Evolutionary conservation across 2,329 filamentous ascomycete genomes (phyloP).

Genomic region (Claviceps sp.): DNA sequence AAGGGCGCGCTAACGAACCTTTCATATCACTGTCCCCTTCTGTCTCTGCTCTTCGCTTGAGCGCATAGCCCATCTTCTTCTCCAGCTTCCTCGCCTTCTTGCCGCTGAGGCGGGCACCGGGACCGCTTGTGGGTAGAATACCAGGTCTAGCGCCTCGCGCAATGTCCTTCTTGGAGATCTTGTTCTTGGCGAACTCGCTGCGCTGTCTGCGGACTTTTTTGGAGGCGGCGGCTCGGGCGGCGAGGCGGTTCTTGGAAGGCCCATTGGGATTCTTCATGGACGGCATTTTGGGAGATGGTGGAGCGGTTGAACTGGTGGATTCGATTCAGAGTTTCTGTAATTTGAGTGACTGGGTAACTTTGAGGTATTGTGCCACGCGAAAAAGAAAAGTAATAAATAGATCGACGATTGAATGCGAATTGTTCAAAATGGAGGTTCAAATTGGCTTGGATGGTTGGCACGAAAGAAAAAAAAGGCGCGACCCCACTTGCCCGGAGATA

Average conservation of each 20-base stretch:
- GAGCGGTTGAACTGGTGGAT: too few species aligned
- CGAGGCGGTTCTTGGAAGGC: slow-evolving; percentile 38
- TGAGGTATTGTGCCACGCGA: too few species aligned
- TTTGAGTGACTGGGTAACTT: too few species aligned
- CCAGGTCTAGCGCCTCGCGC: slow-evolving; percentile 38
- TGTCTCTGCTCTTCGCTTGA: slow-evolving; percentile 37
- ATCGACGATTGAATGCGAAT: too few species aligned
- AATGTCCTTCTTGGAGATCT: slow-evolving; percentile 28
- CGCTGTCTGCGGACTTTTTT: slow-evolving; percentile 31
- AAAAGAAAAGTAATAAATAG: too few species aligned
- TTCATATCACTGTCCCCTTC: slow-evolving; percentile 38
- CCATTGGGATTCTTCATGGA: slow-evolving; percentile 47
- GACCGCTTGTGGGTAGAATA: slow-evolving; percentile 42
- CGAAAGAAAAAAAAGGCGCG: too few species aligned
- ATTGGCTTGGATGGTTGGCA: too few species aligned
- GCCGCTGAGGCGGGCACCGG: slow-evolving; percentile 33
- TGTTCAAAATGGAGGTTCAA: too few species aligned
- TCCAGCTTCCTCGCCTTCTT: slow-evolving; percentile 46
- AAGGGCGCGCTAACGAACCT: slow-evolving; percentile 17
- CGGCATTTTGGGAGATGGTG: slow-evolving; percentile 25
- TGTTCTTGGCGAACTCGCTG: slow-evolving; percentile 23
- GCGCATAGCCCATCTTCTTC: slow-evolving; percentile 36
- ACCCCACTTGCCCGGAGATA: too few species aligned
- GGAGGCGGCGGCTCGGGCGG: slow-evolving; percentile 30
- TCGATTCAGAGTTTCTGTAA: too few species aligned